Percentiles rank a stretch among this genome's conserved stretches.
These are phyloP conservation scores for Rhododendron simsii DNA, from an alignment of 148 eudicot species.

Conservation along the genomic window DNA sequence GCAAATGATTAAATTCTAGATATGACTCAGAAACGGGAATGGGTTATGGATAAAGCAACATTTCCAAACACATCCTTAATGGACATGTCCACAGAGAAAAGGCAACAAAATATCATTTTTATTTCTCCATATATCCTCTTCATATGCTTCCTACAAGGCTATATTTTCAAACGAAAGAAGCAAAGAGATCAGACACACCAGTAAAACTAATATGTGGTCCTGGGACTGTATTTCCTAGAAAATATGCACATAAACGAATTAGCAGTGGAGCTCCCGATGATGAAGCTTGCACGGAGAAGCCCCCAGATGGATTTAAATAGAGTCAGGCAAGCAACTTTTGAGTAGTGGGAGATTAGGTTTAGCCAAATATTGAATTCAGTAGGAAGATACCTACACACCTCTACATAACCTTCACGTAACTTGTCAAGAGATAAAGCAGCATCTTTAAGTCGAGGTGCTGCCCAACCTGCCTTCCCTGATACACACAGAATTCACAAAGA, in stretches of 20 bases:
- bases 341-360: too few species aligned
- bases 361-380: background rate
- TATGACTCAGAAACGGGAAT: background rate
- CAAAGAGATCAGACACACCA: background rate
- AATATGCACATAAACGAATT: background rate
- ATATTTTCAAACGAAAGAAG: background rate
- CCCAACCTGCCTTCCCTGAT: slow-evolving; percentile 87
- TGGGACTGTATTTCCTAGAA: background rate
- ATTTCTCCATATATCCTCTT: background rate
- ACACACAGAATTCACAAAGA: slow-evolving; percentile 7
- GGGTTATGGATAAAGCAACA: background rate
- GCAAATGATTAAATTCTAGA: background rate
- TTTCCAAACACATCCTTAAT: background rate
- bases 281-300: background rate
- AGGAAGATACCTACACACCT: slow-evolving; percentile 39
- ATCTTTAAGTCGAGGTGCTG: slow-evolving; percentile 96
- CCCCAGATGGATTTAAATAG: background rate
- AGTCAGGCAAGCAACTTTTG: background rate
- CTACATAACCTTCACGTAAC: slow-evolving; percentile 83
- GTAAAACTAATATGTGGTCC: background rate
- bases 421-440: slow-evolving; percentile 88
- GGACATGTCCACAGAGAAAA: background rate
- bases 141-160: background rate
- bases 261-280: background rate
- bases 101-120: background rate